These are phyloP conservation scores for Fusarium sp. DNA, from an alignment of 2,329 filamentous ascomycete genomes.

Conservation along the genomic window DNA sequence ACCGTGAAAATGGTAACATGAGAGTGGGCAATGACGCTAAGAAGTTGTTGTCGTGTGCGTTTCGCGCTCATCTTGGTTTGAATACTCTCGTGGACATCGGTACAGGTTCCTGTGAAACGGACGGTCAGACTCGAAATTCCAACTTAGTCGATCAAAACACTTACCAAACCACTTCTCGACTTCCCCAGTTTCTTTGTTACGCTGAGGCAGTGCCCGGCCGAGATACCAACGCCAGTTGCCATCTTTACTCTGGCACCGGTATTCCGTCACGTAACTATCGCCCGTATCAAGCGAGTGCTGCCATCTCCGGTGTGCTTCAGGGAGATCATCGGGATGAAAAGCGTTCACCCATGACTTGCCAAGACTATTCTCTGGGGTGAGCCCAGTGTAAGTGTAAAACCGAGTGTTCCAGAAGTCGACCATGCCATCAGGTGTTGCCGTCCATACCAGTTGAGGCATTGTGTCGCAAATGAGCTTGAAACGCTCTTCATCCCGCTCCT, in stretches of 20 bases:
- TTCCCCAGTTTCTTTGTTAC: constrained; percentile 69
- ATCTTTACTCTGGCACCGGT: constrained; percentile 71
- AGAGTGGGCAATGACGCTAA: constrained; percentile 78
- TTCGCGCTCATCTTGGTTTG: constrained; percentile 73
- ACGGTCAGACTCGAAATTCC: not conserved
- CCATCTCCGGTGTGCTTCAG: constrained; percentile 67
- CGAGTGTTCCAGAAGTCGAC: constrained; percentile 79
- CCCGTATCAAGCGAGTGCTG: constrained; percentile 71
- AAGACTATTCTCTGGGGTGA: constrained; percentile 69
- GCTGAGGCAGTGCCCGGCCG: constrained; percentile 74
- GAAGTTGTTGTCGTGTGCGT: constrained; percentile 74
- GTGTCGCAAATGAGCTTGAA: constrained; percentile 82
- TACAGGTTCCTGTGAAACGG: constrained; percentile 66
- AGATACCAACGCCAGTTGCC: constrained; percentile 85
- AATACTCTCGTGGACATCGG: constrained; percentile 80
- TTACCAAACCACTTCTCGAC: constrained; percentile 82
- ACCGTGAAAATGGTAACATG: constrained; percentile 81
- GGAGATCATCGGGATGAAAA: constrained; percentile 77
- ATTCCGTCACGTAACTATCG: constrained; percentile 75
- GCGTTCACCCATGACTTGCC: constrained; percentile 70
- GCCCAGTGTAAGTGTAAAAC: constrained; percentile 84
- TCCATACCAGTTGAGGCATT: constrained; percentile 80
- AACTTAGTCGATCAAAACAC: constrained; percentile 17
- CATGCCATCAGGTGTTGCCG: constrained; percentile 70
- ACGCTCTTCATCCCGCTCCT: constrained; percentile 75